phyloP scores from a whole-genome alignment of 495 filamentous ascomycete species.

The Trichoderma gamsii region DNA sequence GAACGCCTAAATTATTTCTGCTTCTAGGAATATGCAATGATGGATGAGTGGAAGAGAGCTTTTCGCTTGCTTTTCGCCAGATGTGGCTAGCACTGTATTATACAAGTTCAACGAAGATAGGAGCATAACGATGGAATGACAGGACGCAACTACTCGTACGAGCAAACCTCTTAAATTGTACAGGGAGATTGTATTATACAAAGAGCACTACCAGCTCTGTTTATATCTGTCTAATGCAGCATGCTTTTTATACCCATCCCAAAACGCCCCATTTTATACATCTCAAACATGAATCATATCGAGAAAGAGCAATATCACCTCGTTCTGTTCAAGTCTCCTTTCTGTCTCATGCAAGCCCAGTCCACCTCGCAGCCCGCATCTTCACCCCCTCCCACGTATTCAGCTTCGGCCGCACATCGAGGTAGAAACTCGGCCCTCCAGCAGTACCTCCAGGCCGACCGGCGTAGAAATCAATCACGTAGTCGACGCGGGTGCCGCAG shows the following conservation, averaged over 20 bases:
- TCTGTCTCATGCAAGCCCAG: conserved; percentile 49
- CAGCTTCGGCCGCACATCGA: conserved; percentile 93
- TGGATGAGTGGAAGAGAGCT: no score
- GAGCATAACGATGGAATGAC: background rate
- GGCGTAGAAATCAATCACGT: conserved; percentile 96
- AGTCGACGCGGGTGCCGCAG: conserved; percentile 84
- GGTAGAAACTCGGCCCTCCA: conserved; percentile 75
- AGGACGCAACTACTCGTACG: background rate
- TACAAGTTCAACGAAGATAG: background rate
- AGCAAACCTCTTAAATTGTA: background rate
- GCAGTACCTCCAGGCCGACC: conserved; percentile 53
- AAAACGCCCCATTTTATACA: conserved; percentile 8
- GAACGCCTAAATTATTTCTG: background rate
- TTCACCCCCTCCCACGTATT: conserved; percentile 85
- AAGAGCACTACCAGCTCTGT: conserved; percentile 15
- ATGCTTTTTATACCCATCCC: background rate
- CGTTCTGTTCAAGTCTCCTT: background rate
- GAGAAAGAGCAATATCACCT: background rate
- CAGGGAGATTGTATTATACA: conserved; percentile 20
- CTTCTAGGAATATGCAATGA: no score
- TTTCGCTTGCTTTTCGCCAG: no score
- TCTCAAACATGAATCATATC: background rate
- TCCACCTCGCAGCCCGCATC: conserved; percentile 63
- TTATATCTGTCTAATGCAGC: conserved; percentile 19
- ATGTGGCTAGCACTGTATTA: background rate